Conservation (phyloP, 148 eudicot species). For the Drosera capensis region DNA sequence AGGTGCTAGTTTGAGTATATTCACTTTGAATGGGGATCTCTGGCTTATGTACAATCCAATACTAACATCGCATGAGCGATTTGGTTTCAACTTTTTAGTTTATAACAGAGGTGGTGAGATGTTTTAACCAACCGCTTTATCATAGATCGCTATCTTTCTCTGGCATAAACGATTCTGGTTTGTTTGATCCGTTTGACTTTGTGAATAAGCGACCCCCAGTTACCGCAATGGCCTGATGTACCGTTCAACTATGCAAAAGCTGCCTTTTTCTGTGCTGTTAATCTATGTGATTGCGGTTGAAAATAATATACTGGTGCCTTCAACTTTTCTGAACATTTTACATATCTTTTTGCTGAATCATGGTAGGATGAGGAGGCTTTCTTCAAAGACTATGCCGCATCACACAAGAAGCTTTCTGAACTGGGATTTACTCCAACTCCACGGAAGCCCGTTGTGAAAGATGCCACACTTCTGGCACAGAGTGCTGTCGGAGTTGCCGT, state of each 20-base stretch:
- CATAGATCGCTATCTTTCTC: not conserved
- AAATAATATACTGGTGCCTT: no score
- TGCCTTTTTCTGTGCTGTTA: no score
- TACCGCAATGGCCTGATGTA: no score
- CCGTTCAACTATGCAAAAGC: no score
- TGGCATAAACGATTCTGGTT: not conserved
- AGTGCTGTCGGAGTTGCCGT: conserved; percentile 78
- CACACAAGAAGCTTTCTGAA: conserved; percentile 91
- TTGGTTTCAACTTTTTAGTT: not conserved
- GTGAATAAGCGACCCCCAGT: no score
- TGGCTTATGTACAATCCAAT: no score
- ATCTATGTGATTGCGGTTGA: no score
- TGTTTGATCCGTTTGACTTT: not conserved
- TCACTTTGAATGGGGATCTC: no score
- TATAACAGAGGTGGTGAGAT: not conserved
- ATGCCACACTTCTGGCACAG: conserved; percentile 43
- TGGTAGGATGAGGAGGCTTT: conserved; percentile 84
- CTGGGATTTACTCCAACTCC: conserved; percentile 50
- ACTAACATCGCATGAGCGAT: not conserved
- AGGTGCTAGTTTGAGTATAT: no score
- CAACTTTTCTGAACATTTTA: not conserved
- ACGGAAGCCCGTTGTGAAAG: conserved; percentile 22
- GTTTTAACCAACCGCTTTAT: not conserved
- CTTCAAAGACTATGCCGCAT: conserved; percentile 63
- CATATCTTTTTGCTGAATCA: not conserved